Base-by-base conservation (phyloP, 2,329 filamentous ascomycete species). In the Colletotrichum chrysophilum region DNA sequence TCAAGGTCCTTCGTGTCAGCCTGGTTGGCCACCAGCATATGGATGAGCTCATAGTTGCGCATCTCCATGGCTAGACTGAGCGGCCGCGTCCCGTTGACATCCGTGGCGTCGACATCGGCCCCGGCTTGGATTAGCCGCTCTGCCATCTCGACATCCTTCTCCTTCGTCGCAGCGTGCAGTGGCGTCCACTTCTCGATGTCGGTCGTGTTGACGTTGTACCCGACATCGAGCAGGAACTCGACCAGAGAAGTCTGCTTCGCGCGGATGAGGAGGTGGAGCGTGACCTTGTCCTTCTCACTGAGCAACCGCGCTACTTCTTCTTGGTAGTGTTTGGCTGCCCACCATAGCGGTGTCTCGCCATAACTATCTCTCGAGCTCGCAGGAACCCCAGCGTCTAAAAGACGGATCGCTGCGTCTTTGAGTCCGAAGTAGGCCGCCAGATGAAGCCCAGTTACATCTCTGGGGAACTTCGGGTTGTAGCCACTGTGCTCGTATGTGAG, bases 171-270 rank as follows among this genome's bases (percentile, higher is more conserved):
- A 14, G 58, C 58, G 12, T 62, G 58, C 58, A 62, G 58, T 0
- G 58, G 58, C n/a, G 58, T 62, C 58, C 58, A 16, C 30, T 62
- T 62, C 58, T 62, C 58, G 58, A 62, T 24, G 58, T 36, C 58
- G 28, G 58, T 34, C 58, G 58, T 36, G 58, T 62, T 62, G 7
- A 62, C n/a, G 58, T 62, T 62, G 7, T 36, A 62, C 6, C 58
- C 58, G 2, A 34, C 58, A 0, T 62, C 7, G 3, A 62, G 58
- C 30, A 62, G 58, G 5, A 34, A n/a, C 12, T 32, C n/a, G 0
- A 62, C 7, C 58, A 62, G 58, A 4, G 30, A 34, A 13, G 12
- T 32, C 58, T 62, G 10, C 7, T 62, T 62, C 18, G 30, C 58
- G 0, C n/a, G 58, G 30, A 62, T 36, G 30, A 62, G 58, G n/a